phyloP scores from a whole-genome alignment of 495 filamentous ascomycete species.

The Penicillium coffeae region DNA sequence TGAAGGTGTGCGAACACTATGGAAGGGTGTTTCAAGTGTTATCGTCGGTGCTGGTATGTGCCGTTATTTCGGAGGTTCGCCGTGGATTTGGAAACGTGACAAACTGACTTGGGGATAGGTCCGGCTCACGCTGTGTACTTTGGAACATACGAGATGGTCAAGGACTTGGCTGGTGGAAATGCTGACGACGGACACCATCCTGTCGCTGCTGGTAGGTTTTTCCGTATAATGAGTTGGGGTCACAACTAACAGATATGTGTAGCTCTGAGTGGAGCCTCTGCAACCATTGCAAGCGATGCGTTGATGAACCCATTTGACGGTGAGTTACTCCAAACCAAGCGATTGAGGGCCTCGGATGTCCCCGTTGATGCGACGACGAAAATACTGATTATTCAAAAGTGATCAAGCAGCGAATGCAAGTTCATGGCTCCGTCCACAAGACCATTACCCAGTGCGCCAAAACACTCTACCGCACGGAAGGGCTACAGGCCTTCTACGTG shows the following conservation, averaged over 20 bases:
- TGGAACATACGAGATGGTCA: constrained; percentile 94
- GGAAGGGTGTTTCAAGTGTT: constrained; percentile 95
- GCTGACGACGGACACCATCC: constrained; percentile 85
- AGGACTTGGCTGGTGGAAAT: constrained; percentile 93
- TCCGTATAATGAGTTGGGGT: neutral
- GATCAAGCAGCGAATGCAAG: constrained; percentile 99
- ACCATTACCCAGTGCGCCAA: constrained; percentile 79
- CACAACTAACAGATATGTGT: constrained; percentile 14
- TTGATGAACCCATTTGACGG: constrained; percentile 99
- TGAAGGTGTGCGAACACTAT: constrained; percentile 86
- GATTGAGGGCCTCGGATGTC: neutral
- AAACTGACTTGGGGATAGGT: constrained; percentile 51
- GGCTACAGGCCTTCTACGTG: constrained; percentile 90
- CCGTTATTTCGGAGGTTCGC: neutral
- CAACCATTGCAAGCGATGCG: constrained; percentile 94
- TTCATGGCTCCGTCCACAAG: constrained; percentile 88
- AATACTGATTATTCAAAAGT: constrained; percentile 48
- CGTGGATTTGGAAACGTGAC: neutral
- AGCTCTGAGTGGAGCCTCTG: constrained; percentile 89
- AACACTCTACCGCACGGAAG: constrained; percentile 82
- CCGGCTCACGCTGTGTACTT: constrained; percentile 98
- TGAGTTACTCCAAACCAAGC: constrained; percentile 38
- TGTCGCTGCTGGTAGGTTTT: constrained; percentile 72
- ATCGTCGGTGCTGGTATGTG: constrained; percentile 83
- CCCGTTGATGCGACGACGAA: no score